phyloP scores from a whole-genome alignment of 805 yeast genomes.

The Lipomyces oligophaga region DNA sequence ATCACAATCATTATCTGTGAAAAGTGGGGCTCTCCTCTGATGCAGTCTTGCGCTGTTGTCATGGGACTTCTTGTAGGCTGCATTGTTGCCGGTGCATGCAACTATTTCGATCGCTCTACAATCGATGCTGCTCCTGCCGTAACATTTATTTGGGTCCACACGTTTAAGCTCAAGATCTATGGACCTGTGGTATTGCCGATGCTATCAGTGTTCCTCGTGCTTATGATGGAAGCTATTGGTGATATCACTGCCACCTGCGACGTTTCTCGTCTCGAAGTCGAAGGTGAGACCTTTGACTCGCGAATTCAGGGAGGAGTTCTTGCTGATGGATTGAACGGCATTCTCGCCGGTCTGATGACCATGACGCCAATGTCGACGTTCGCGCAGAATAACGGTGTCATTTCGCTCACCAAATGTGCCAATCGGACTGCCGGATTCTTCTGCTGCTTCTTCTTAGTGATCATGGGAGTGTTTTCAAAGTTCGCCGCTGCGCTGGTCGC shows the following conservation, averaged over 20 bases:
- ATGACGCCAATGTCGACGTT: slow-evolving; percentile 88
- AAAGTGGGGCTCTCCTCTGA: slow-evolving; percentile 87
- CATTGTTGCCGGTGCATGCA: slow-evolving; percentile 87
- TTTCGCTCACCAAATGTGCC: slow-evolving; percentile 88
- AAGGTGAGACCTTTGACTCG: slow-evolving; percentile 75
- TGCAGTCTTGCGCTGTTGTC: slow-evolving; percentile 91
- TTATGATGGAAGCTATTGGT: slow-evolving; percentile 92
- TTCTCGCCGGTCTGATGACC: slow-evolving; percentile 72
- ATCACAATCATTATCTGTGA: slow-evolving; percentile 71
- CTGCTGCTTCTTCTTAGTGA: slow-evolving; percentile 70
- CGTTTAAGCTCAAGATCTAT: slow-evolving; percentile 70
- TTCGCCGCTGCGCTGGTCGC: slow-evolving; percentile 81
- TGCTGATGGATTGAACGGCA: slow-evolving; percentile 81
- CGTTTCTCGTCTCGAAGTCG: slow-evolving; percentile 79
- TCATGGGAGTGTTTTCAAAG: slow-evolving; percentile 86
- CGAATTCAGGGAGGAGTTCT: slow-evolving; percentile 90
- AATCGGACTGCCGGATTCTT: slow-evolving; percentile 76
- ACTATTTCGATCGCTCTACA: slow-evolving; percentile 59
- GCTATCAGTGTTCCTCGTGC: slow-evolving; percentile 73
- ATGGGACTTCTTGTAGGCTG: slow-evolving; percentile 82
- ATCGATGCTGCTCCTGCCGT: slow-evolving; percentile 74
- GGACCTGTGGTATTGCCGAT: slow-evolving; percentile 86
- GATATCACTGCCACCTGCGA: slow-evolving; percentile 93
- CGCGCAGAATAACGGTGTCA: slow-evolving; percentile 95
- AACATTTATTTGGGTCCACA: slow-evolving; percentile 83